Conservation (phyloP, 2,329 filamentous ascomycete genomes). For the Diplodia seriata region DNA sequence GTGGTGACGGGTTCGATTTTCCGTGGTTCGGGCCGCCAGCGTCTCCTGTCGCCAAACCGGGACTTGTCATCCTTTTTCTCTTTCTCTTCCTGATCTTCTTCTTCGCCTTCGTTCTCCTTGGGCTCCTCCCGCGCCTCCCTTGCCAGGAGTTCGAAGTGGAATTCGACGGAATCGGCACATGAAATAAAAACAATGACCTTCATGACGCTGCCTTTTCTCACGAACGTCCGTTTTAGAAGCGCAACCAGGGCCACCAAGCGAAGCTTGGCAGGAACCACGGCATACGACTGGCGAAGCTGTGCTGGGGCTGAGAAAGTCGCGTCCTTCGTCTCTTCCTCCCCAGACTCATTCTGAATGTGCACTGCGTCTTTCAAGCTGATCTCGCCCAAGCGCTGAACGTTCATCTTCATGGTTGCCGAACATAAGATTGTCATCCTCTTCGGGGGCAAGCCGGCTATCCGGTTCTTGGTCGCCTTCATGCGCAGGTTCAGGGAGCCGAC, state of each 20-base stretch:
- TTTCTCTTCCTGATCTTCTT: conserved; percentile 37
- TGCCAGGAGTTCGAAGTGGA: conserved; percentile 86
- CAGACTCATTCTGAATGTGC: conserved; percentile 75
- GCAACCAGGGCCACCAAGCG: conserved; percentile 87
- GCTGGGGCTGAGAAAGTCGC: conserved; percentile 80
- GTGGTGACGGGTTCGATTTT: conserved; percentile 39
- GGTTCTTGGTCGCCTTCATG: conserved; percentile 64
- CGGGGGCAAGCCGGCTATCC: conserved; percentile 71
- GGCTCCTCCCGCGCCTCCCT: background rate
- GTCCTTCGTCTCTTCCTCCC: conserved; percentile 54
- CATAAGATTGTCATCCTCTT: conserved; percentile 88
- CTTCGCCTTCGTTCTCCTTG: conserved; percentile 17
- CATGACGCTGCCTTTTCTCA: conserved; percentile 88
- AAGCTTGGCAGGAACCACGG: conserved; percentile 86
- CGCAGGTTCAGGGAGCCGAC: conserved; percentile 78
- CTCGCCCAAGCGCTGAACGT: conserved; percentile 89
- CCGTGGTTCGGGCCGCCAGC: conserved; percentile 25
- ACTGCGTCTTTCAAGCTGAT: conserved; percentile 93
- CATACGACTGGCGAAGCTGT: conserved; percentile 91
- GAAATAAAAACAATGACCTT: conserved; percentile 97
- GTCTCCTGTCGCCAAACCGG: conserved; percentile 21
- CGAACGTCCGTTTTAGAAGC: conserved; percentile 84
- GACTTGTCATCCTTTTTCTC: conserved; percentile 38
- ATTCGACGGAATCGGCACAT: conserved; percentile 95
- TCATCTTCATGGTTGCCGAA: conserved; percentile 98